Percentiles rank a stretch among this genome's conserved stretches.
phyloP scores from a whole-genome alignment of 441 rosid species.

The Populus trichocarpa region DNA sequence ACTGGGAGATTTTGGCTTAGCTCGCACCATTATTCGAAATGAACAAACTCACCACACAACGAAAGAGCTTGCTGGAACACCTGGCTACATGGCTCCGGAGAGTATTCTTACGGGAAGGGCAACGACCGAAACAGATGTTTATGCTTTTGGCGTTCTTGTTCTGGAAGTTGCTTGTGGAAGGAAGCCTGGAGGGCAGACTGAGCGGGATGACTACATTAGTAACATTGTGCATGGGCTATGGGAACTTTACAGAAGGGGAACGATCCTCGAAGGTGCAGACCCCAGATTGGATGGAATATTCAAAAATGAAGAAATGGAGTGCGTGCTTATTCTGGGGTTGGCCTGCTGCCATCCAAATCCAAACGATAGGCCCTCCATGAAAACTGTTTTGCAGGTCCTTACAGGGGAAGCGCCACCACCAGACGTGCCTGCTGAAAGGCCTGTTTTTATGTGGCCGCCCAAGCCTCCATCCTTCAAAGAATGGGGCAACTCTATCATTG shows the following conservation, averaged over 20 bases:
- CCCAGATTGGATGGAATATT: conserved; percentile 33
- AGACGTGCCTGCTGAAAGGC: conserved; percentile 49
- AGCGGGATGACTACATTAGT: conserved; percentile 38
- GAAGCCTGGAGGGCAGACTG: conserved; percentile 34
- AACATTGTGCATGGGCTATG: conserved; percentile 63
- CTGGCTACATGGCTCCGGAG: conserved; percentile 83
- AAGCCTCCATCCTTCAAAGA: conserved; percentile 52
- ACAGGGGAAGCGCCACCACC: conserved; percentile 54
- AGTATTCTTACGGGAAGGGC: conserved; percentile 54
- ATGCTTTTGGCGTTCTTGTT: conserved; percentile 65
- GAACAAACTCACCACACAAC: conserved; percentile 71
- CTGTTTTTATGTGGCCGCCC: conserved; percentile 69
- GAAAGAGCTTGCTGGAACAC: conserved; percentile 65
- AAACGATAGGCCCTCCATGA: conserved; percentile 62
- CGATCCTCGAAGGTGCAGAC: conserved; percentile 50
- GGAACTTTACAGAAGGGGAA: conserved; percentile 48
- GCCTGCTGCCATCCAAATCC: conserved; percentile 87
- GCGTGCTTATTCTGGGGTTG: conserved; percentile 48
- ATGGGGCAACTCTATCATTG: conserved; percentile 30
- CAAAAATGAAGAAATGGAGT: conserved; percentile 36
- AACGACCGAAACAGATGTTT: conserved; percentile 63
- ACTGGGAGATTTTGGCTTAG: conserved; percentile 70
- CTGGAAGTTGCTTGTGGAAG: conserved; percentile 63
- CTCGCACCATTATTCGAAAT: conserved; percentile 48
- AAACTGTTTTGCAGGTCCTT: conserved; percentile 53